Evolutionary conservation across 1,139 yeast genomes (phyloP), one percentile per base, ranked within the genome.

Genomic region (Pneumocystis carinii): DNA sequence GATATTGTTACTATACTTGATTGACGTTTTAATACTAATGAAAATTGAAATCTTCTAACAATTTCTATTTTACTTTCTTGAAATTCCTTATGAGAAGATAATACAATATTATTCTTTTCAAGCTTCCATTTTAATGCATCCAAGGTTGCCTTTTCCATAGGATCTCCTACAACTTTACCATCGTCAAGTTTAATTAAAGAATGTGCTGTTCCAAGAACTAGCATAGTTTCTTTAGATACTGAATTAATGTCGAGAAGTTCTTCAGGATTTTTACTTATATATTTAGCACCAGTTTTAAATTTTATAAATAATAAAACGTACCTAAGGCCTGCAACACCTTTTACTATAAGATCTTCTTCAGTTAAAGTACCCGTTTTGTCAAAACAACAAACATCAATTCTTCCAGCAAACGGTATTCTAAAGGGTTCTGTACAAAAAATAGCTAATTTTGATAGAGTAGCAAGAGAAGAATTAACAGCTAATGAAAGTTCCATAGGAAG

Each of bases 301-400:
- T 12, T 48, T 24, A 48, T 19, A 24, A 48, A 48, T 37, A 37
- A 37, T 24, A 57, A 57, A 57, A 29, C 29, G 29, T 57, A 37
- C 42, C 59, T 29, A 66, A 90, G 81, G 12, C 97, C 97, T 60
- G 97, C 97, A 70, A 92, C 80, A 70, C 99, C 98, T 78, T 92
- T 97, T 72, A 92, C 94, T 27, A 87, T 94, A 70, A 92, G 80
- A 73, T 92, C 97, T 75, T 92, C 99, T 66, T 95, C 97, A 60
- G 99, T 92, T 71, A 92, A 81, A 65, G 99, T 92, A 75, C 99
- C 99, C 62, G 99, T 92, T 74, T 92, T 92, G 75, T 92, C 99
- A 72, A 92, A 92, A 79, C 98, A 92, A 77, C 98, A 92, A 65
- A 92, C 96, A 75, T 92, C 99, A 67, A 94, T 84, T 77, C 98